Conservation (phyloP, 345 rosid genomes). For the Hirschfeldia incana region DNA sequence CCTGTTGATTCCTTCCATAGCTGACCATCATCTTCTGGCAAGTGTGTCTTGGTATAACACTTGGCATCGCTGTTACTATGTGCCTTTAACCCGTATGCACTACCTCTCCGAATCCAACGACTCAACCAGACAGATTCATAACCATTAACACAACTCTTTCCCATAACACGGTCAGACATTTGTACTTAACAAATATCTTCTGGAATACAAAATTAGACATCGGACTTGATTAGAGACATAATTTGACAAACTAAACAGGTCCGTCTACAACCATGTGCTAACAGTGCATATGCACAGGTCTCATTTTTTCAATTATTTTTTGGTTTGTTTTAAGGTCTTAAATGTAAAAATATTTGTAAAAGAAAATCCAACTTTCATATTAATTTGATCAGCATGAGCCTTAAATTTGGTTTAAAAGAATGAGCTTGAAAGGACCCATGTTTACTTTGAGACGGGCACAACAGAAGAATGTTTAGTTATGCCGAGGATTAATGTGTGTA, state of each 20-base stretch:
- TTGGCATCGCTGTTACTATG: not conserved
- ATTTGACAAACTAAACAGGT: not conserved
- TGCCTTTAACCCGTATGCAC: not conserved
- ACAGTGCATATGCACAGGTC: too few species aligned
- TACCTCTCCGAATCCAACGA: slow-evolving; percentile 44
- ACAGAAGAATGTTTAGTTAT: too few species aligned
- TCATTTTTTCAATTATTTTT: too few species aligned
- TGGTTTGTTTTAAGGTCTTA: too few species aligned
- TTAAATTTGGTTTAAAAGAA: too few species aligned
- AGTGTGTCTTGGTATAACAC: slow-evolving; percentile 23
- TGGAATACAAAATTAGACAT: not conserved
- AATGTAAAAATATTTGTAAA: too few species aligned
- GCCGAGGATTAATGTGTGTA: not conserved
- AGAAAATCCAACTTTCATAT: too few species aligned
- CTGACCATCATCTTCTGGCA: slow-evolving; percentile 36
- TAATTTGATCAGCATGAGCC: too few species aligned
- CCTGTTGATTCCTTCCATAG: slow-evolving; percentile 35
- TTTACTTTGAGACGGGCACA: too few species aligned
- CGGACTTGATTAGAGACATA: not conserved
- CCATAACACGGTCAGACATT: slow-evolving; percentile 17
- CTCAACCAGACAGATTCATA: slow-evolving; percentile 57
- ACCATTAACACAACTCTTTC: slow-evolving; percentile 29
- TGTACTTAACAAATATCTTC: not conserved
- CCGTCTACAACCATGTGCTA: too few species aligned
- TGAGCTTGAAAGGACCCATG: too few species aligned